Evolutionary conservation across 2,329 filamentous ascomycete species (phyloP).

Genomic region (Hirsutella rhossiliensis): DNA sequence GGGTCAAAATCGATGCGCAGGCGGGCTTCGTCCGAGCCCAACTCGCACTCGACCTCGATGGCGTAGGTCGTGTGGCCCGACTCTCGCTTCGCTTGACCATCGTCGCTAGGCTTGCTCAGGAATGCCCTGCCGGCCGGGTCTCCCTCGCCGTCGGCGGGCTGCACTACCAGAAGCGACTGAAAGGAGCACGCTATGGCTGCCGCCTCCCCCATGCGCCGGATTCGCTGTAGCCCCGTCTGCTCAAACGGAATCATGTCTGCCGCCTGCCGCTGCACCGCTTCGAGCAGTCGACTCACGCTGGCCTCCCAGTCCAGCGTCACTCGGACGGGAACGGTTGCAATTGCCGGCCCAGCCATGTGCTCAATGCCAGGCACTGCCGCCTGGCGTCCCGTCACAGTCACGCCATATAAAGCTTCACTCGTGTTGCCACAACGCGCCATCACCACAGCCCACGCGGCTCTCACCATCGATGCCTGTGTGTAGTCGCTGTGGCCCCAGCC

Average conservation of each 20-base stretch:
- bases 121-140: not conserved
- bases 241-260: conserved; percentile 6
- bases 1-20: not conserved
- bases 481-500: conserved; percentile 8
- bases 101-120: not conserved
- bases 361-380: conserved; percentile 11
- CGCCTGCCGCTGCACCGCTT: conserved; percentile 11
- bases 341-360: conserved; percentile 12
- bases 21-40: not conserved
- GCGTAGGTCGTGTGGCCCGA: not conserved
- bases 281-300: conserved; percentile 26
- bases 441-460: conserved; percentile 17
- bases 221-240: conserved; percentile 7
- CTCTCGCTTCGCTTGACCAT: not conserved
- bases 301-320: conserved; percentile 14
- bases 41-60: not conserved
- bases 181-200: conserved; percentile 4
- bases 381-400: conserved; percentile 11
- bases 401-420: conserved; percentile 17
- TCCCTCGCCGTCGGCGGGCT: conserved; percentile 4
- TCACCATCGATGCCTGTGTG: conserved; percentile 8
- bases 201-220: conserved; percentile 4
- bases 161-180: conserved; percentile 7
- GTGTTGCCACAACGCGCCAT: conserved; percentile 19
- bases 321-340: conserved; percentile 14